Evolutionary conservation across 192 early-diverging fungal genomes (phyloP).

Genomic region (Umbelopsis sp.): DNA sequence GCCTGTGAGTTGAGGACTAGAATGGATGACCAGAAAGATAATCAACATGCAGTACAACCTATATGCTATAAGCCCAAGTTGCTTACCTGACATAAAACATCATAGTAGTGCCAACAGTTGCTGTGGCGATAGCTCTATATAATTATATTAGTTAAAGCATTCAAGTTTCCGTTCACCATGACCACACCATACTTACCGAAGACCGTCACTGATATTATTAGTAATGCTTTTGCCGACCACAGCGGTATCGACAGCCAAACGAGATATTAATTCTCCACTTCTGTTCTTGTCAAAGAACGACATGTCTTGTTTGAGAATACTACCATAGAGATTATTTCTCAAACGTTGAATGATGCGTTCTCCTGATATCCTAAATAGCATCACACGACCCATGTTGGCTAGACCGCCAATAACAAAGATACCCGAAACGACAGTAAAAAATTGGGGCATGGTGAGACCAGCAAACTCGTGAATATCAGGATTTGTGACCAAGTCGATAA

Average conservation of each 20-base stretch:
- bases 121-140: constrained; percentile 51
- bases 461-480: constrained; percentile 40
- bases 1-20: constrained; percentile 61
- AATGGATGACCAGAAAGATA: no score
- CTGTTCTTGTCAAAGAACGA: constrained; percentile 85
- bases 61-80: no score
- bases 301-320: constrained; percentile 86
- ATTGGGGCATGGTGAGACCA: constrained; percentile 55
- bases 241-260: constrained; percentile 75
- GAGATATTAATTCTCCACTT: constrained; percentile 79
- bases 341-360: constrained; percentile 71
- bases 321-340: constrained; percentile 61
- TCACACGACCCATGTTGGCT: constrained; percentile 46
- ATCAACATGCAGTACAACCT: no score
- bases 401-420: constrained; percentile 39
- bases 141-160: not conserved
- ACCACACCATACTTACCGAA: constrained; percentile 41
- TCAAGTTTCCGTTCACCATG: not conserved
- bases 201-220: constrained; percentile 73
- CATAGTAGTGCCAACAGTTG: constrained; percentile 61
- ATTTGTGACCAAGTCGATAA: constrained; percentile 66
- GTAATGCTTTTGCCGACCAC: constrained; percentile 76
- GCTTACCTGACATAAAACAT: constrained; percentile 64
- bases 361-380: constrained; percentile 65
- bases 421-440: constrained; percentile 49